phyloP scores from a whole-genome alignment of 2,329 filamentous ascomycete genomes.

The Penicillium corylophilum region DNA sequence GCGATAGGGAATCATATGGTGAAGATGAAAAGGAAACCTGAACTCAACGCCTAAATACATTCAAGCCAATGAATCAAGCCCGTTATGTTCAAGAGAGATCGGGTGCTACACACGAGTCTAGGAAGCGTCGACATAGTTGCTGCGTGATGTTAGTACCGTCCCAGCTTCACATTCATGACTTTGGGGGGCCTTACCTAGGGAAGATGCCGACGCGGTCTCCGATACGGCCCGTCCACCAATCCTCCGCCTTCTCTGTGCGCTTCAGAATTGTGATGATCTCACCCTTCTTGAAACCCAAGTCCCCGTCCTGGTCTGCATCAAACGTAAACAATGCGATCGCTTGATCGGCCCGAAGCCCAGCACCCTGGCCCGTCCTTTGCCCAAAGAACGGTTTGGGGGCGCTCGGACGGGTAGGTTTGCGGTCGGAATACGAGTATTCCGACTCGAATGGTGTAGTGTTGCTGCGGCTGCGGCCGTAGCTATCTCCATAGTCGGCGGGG shows the following conservation, averaged over 20 bases:
- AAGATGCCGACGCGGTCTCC: constrained; percentile 87
- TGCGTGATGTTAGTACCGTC: constrained; percentile 16
- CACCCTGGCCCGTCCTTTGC: constrained; percentile 44
- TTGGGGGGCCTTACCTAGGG: constrained; percentile 61
- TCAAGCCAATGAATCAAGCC: constrained; percentile 13
- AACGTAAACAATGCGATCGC: constrained; percentile 91
- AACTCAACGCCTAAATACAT: constrained; percentile 22
- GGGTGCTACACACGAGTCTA: constrained; percentile 20
- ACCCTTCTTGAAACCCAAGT: constrained; percentile 95
- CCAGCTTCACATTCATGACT: too few relatives aligned
- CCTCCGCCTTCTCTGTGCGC: constrained; percentile 87
- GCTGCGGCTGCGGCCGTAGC: constrained; percentile 33
- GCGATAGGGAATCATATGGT: constrained; percentile 1
- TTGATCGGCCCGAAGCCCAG: constrained; percentile 62
- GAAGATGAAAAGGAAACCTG: constrained; percentile 2
- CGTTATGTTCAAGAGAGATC: constrained; percentile 9
- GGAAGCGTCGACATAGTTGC: constrained; percentile 41
- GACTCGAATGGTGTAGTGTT: constrained; percentile 42
- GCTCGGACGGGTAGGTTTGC: constrained; percentile 72
- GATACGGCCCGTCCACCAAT: constrained; percentile 97
- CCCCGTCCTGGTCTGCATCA: constrained; percentile 87
- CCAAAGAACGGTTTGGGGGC: constrained; percentile 86
- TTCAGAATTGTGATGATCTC: constrained; percentile 94
- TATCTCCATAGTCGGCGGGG: constrained; percentile 29
- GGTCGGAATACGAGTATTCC: constrained; percentile 57